Evolutionary conservation across 306 rosid species (phyloP), one percentile per base, ranked within the genome.

Genomic region (Macrotyloma uniflorum): DNA sequence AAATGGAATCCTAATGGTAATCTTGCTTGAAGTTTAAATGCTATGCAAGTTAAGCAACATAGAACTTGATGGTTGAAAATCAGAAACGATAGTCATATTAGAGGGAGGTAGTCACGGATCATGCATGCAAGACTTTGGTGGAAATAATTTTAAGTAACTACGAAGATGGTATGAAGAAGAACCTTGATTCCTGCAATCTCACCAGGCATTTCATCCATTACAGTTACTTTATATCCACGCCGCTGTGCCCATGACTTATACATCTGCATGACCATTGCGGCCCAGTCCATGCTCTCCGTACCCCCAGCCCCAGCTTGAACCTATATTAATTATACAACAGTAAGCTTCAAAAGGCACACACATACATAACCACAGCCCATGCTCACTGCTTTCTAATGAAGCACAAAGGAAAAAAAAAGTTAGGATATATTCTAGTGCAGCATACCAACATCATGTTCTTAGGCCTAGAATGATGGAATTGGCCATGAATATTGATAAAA

Each of bases 251-350:
- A 95, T 80, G 85, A 50, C 80, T 89, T 91, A 67, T 95, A 95
- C 98, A 95, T 95, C 89, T 89, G 94, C 96, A 95, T 91, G 72
- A 95, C 85, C 98, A 93, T 95, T 32, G 97, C 83, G 70, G 98
- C 98, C 99, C 99, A 95, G 84, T 95, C 99, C 93, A 91, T 93
- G 85, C 98, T 93, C 89, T 93, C 99, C 36, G 97, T 95, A 59
- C 99, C 99, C 69, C 99, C 99, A 68, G 97, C 99, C 67, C 99
- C 99, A 75, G 97, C 90, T 84, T 95, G 99, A 68, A 95, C 97
- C 99, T 95, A 79, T 32, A 67, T 53, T 14, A 67, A 35, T 20
- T 14, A 78, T 46, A 72, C 76, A 86, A 23, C 8, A 70, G 67
- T 38, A 50, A 61, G 79, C 42, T 51, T 70, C 15, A 69, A 75